Evolutionary conservation across 2,329 filamentous ascomycete genomes (phyloP), one percentile per base, ranked within the genome.

Genomic region (Xylaria polymorpha): DNA sequence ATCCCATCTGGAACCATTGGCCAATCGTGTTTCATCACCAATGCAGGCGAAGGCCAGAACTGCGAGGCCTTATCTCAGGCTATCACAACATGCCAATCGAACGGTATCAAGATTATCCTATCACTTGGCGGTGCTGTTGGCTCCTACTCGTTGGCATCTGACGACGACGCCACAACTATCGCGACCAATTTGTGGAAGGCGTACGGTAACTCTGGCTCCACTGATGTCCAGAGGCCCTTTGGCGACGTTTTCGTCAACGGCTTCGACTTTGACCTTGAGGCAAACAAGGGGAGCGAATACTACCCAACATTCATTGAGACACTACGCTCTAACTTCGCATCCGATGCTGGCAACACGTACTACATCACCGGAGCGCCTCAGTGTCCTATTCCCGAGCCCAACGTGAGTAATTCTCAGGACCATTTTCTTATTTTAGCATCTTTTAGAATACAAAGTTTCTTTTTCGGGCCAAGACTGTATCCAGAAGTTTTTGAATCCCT

Each of bases 291-390:
- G 15, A 80, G 77, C 72, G 71, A 77, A 43, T 79, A 79, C 65
- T 81, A 82, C 66, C 79, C 77, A 32, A 73, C 68, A 64, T 72
- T 78, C 71, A 77, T 78, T 55, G 71, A 69, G 20, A 72, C 68
- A 6, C 74, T 80, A 25, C 80, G 78, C 41, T 73, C 73, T 15
- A 77, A 75, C 66, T 81, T 82, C 62, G 76, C 72, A 9, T 72
- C 74, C 0, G 80, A 82, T 64, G 55, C 78, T 9, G 68, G 71
- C 25, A 77, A 79, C 55, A 74, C 73, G 9, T 84, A 83, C 70
- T 82, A 85, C 71, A 83, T 88, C 70, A 82, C 81, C n/a, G 83
- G 81, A 5, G 82, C 83, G 4, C 83, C 83, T 0, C 83, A 85
- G 65, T 85, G 83, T 66, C 77, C 80, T 1, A 77, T 83, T n/a